Base-by-base conservation (phyloP, 768 basidiomycete species). In the Boletus rubescentipes region DNA sequence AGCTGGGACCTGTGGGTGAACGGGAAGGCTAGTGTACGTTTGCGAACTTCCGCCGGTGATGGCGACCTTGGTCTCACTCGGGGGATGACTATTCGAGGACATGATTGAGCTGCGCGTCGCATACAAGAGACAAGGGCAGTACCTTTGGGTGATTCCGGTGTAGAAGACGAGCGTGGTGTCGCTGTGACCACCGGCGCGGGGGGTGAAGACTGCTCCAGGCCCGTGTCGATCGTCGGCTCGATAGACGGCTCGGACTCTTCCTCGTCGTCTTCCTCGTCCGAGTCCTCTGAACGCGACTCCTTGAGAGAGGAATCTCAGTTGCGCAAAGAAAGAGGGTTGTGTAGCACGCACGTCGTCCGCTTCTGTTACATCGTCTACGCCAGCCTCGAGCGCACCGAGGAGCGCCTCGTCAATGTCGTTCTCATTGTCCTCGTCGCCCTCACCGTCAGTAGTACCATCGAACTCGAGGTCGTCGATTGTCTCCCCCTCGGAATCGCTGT, bases 401-500 rank as follows among this genome's bases (percentile, higher is more conserved):
- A 81, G 74, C 47, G 84, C 85, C 31, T 85, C 84, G 50, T 82
- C 83, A 5, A 79, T 76, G 15, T 83, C 83, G 32, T 63, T 63
- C 18, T 84, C 82, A 9, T 63, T 63, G 38, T 80, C 78, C 32
- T 66, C 77, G 9, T 80, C 80, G n/a, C 72, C 75, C 38, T 75
- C 74, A 3, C 70, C 74, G 45, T 80, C 78, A 36, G 69, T 71
- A 9, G 69, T 58, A 8, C 60, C 61, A 14, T 86, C 85, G 54
- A 79, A 83, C 54, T 84, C 82, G 50, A 78, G 72, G 57, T 83
- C 82, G 60, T 87, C 84, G 55, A 79, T 75, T 46, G 73, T 77
- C 56, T 85, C 85, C 38, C 84, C 84, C 58, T 86, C 86, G 15
- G 83, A 85, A 63, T 86, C 85, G 67, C 78, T 83, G 52, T 70